These are phyloP conservation scores for Rhodotorula kratochvilovae DNA, from an alignment of 768 basidiomycete genomes.

Conservation along the genomic window DNA sequence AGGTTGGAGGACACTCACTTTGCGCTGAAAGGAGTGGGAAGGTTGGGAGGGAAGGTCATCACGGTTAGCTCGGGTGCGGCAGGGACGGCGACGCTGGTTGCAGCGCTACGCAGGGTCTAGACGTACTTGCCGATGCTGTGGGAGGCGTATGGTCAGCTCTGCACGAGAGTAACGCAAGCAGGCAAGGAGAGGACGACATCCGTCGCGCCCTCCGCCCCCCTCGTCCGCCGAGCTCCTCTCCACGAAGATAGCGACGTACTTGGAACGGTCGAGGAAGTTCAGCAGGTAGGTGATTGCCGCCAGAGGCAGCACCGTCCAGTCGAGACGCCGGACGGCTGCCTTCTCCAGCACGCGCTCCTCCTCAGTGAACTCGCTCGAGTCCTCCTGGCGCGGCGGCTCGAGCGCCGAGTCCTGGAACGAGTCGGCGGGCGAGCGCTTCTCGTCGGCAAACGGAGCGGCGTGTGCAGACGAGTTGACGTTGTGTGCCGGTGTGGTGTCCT, in stretches of 20 bases:
- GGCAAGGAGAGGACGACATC: neutral
- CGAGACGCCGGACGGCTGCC: conserved; percentile 1
- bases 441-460: too few relatives aligned
- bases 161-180: neutral
- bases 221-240: too few relatives aligned
- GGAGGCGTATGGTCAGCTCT: neutral
- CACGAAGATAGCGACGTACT: neutral
- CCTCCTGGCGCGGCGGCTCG: neutral
- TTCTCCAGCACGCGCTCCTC: conserved; percentile 2
- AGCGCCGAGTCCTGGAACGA: neutral
- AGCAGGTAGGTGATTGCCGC: conserved; percentile 2
- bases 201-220: too few relatives aligned
- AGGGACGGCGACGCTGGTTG: neutral
- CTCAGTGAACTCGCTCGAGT: neutral
- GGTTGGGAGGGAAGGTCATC: neutral
- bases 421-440: too few relatives aligned
- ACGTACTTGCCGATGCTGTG: neutral
- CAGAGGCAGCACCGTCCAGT: conserved; percentile 15
- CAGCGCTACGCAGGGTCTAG: too few relatives aligned
- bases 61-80: too few relatives aligned
- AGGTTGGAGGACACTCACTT: neutral
- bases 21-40: neutral
- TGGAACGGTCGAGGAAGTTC: conserved; percentile 17
- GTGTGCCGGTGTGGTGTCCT: too few relatives aligned
- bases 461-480: too few relatives aligned